Evolutionary conservation across 768 basidiomycete species (phyloP), one percentile per base, ranked within the genome.

Genomic region (Agaricus bisporus): DNA sequence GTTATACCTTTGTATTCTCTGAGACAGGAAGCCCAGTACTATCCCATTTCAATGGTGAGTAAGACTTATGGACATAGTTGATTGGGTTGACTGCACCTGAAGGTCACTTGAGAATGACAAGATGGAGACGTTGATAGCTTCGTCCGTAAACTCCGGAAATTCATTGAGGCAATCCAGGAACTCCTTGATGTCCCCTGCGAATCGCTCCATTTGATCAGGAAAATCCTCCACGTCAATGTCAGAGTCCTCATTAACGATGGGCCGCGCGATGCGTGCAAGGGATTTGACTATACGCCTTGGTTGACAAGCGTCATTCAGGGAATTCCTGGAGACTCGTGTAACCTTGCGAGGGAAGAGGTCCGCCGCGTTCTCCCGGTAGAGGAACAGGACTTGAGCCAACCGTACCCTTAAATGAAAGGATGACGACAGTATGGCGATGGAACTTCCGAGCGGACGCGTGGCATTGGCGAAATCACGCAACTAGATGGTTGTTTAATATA

Each of bases 1-100:
- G 25, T 29, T 39, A 39, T 59, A 81, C 85, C 80, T 59, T 74
- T 66, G 60, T 87, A 90, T 54, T 80, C 80, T 56, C 73, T 74
- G 46, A 90, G 66, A 62, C 85, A 87, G 38, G 83, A 85, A 10
- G 86, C 76, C 87, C 87, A 88, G 58, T 88, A 87, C 84, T 86
- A 46, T n/a, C 49, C 20, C 12, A 51, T 22, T 26, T 26, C 20
- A 10, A 41, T 32, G n/a, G 46, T 32, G 32, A 29, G 41, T 9
- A n/a, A 28, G 14, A 39, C 38, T 14, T 5, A 25, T 10, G 22
- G 20, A 41, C 5, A n/a, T 41, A 22, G 22, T 1, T 11, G 42
- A 41, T 18, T 25, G n/a, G 49, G 12, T 38, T 41, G 32, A 46
- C 58, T 71, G 44, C 58, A 83, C 85, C 71, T 79, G 81, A 35